Base-by-base conservation (phyloP, 179 eudicot genomes). In the Silene coronaria region DNA sequence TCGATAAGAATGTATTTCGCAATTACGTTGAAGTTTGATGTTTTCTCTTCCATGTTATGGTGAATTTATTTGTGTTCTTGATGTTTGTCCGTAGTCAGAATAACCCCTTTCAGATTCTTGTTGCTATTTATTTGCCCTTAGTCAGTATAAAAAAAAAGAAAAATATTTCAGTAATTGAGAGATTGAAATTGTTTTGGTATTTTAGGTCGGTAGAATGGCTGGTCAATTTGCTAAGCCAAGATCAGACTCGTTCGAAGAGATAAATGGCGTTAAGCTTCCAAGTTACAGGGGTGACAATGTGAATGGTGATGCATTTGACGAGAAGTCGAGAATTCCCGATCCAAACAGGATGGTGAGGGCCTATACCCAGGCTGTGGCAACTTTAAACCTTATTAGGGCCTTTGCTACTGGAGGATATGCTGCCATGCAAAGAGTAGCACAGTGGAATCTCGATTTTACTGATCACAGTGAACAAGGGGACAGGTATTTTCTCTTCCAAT, bases 211-310 rank as follows among this genome's bases (percentile, higher is more conserved):
- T 23, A 80, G 88, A 85, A 85, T 85, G 87, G 88, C 88, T 24
- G 88, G 88, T 45, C 88, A 85, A 34, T 85, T 85, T 75, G 86
- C 88, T 23, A 85, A 85, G 81, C 88, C 88, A 46, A 80, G 88
- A 83, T 85, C 88, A 21, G 88, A 85, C 66, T 13, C 64, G 10
- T 80, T 78, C 74, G 88, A 85, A 77, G 88, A 80, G 82, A 83
- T 79, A 76, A 71, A 85, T 74, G 88, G 88, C 34, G 88, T 85
- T 45, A 85, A 82, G 76, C 82, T 85, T 17, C 88, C 88, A 0
- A 82, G 84, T 75, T 85, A 85, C 82, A 71, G 87, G 57, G 87
- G 87, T 59, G 87, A 84, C 71, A 84, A 81, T 60, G 71, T 84
- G 19, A 84, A 84, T 62, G 87, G 87, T n/a, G 87, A 84, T 77